Percentiles rank a stretch among this genome's conserved stretches.
Conservation (phyloP, 805 yeast species). For the Millerozyma miso region DNA sequence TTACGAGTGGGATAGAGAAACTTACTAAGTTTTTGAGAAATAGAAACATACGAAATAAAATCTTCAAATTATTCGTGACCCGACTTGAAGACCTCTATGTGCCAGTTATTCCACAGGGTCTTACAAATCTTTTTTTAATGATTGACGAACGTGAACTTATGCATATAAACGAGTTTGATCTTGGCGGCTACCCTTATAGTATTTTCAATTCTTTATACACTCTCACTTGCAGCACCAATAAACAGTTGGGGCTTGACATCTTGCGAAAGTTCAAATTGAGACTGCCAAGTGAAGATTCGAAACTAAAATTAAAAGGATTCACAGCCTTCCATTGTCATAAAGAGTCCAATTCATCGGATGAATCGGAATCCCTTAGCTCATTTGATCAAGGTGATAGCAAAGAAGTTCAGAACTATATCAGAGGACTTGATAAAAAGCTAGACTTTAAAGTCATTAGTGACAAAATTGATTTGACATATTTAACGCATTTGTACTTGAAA, state of each 20-base stretch:
- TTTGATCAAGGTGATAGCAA: conserved; percentile 2
- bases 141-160: conserved; percentile 26
- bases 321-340: conserved; percentile 31
- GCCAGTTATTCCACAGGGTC: conserved; percentile 22
- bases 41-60: conserved; percentile 20
- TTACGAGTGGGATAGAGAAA: conserved; percentile 18
- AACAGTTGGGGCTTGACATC: conserved; percentile 27
- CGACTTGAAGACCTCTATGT: conserved; percentile 16
- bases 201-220: conserved; percentile 22
- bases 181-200: conserved; percentile 15
- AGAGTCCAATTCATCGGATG: conserved; percentile 13
- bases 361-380: conserved; percentile 5
- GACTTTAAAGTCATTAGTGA: conserved; percentile 15
- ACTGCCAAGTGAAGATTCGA: conserved; percentile 10
- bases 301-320: conserved; percentile 23
- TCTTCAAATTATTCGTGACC: conserved; percentile 29
- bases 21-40: conserved; percentile 20
- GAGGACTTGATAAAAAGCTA: conserved; percentile 15
- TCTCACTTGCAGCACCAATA: conserved; percentile 29
- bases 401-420: conserved; percentile 9
- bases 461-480: conserved; percentile 21
- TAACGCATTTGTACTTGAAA: conserved; percentile 22
- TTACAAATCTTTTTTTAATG: conserved; percentile 31
- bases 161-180: conserved; percentile 15
- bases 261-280: conserved; percentile 18